Conservation (phyloP, 208 protist species). For the Porcisia hertigi region DNA sequence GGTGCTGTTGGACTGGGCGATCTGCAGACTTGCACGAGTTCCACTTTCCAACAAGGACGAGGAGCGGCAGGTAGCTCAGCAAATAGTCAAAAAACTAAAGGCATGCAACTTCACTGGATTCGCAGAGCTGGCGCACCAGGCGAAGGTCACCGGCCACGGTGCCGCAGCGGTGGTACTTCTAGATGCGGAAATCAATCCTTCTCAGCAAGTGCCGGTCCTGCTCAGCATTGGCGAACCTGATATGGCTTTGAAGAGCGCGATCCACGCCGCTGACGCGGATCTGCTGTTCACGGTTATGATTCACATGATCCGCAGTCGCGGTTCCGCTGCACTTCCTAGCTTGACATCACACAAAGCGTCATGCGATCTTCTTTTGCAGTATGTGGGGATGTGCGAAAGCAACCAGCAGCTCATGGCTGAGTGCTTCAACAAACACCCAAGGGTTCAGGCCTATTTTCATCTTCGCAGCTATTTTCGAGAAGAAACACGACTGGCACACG, state of each 20-base stretch:
- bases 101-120: slow-evolving; percentile 45
- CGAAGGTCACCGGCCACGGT: slow-evolving; percentile 47
- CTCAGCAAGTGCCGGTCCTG: slow-evolving; percentile 58
- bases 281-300: slow-evolving; percentile 72
- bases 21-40: slow-evolving; percentile 74
- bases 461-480: slow-evolving; percentile 57
- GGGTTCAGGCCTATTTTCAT: slow-evolving; percentile 41
- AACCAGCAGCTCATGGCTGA: slow-evolving; percentile 41
- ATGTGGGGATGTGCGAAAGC: slow-evolving; percentile 40
- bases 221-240: slow-evolving; percentile 75
- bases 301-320: slow-evolving; percentile 53
- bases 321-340: slow-evolving; percentile 34
- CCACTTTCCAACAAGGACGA: slow-evolving; percentile 13
- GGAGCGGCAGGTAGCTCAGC: slow-evolving; percentile 38
- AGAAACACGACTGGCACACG: slow-evolving; percentile 32
- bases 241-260: slow-evolving; percentile 50
- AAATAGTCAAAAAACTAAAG: slow-evolving; percentile 57
- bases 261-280: slow-evolving; percentile 48
- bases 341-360: slow-evolving; percentile 33
- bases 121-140: slow-evolving; percentile 60
- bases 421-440: slow-evolving; percentile 49
- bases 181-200: slow-evolving; percentile 49
- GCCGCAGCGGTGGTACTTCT: slow-evolving; percentile 61
- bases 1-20: slow-evolving; percentile 94
- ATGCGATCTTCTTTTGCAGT: slow-evolving; percentile 52